Conservation (phyloP, 2,329 filamentous ascomycete species). For the Fusarium drepaniforme region DNA sequence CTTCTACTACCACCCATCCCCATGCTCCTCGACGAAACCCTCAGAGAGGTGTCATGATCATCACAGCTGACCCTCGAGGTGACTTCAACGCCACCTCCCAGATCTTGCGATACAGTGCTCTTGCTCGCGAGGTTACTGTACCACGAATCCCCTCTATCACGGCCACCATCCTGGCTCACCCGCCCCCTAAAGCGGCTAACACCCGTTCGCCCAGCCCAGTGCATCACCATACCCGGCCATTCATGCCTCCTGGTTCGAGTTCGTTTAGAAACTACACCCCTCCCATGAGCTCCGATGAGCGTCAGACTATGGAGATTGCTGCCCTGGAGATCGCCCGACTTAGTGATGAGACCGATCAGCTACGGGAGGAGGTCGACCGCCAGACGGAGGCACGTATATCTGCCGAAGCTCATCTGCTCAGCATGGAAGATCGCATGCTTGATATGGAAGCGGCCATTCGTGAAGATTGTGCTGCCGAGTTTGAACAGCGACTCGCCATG, state of each 20-base stretch:
- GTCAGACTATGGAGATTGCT: slow-evolving; percentile 84
- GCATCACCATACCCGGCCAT: slow-evolving; percentile 53
- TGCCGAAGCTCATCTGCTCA: slow-evolving; percentile 79
- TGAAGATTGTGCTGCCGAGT: slow-evolving; percentile 89
- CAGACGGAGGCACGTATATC: slow-evolving; percentile 78
- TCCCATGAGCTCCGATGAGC: slow-evolving; percentile 59
- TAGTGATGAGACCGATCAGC: slow-evolving; percentile 76
- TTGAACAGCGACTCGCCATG: slow-evolving; percentile 80
- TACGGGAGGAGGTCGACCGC: slow-evolving; percentile 76
- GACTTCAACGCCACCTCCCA: slow-evolving; percentile 98
- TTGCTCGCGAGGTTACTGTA: slow-evolving; percentile 93
- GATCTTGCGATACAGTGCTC: slow-evolving; percentile 92
- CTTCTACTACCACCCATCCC: slow-evolving; percentile 55
- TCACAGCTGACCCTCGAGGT: slow-evolving; percentile 91
- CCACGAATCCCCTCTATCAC: slow-evolving; percentile 88
- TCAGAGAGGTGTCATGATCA: slow-evolving; percentile 95
- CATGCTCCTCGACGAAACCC: slow-evolving; percentile 69
- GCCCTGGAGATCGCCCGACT: slow-evolving; percentile 86
- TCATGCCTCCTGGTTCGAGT: slow-evolving; percentile 54
- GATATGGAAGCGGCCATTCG: slow-evolving; percentile 86
- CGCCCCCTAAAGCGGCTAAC: slow-evolving; percentile 42
- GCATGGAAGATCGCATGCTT: slow-evolving; percentile 73
- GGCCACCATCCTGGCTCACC: slow-evolving; percentile 70
- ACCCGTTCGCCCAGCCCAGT: slow-evolving; percentile 46
- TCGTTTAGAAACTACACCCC: slow-evolving; percentile 56